Evolutionary conservation across 345 rosid species (phyloP).

Genomic region (Psidium friedrichsthalianum): DNA sequence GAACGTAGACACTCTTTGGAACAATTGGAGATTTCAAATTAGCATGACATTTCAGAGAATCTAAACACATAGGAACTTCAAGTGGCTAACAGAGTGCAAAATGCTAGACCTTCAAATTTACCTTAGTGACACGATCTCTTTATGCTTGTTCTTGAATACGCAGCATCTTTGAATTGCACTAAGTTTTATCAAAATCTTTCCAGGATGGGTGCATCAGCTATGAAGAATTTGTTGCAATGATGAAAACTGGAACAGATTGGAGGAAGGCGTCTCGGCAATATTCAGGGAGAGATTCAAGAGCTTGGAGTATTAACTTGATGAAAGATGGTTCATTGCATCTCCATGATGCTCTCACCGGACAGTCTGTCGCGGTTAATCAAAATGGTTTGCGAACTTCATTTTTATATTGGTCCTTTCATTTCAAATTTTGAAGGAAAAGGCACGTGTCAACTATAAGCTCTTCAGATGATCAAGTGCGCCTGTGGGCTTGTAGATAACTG

Average conservation of each 20-base stretch:
- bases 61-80: neutral
- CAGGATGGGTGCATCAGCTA: constrained; percentile 90
- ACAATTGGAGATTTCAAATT: neutral
- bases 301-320: constrained; percentile 83
- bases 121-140: neutral
- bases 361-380: constrained; percentile 52
- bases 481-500: neutral
- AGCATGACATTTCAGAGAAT: neutral
- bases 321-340: constrained; percentile 94
- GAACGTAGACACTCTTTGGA: neutral
- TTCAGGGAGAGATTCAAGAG: constrained; percentile 97
- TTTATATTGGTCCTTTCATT: neutral
- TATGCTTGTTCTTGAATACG: neutral
- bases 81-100: neutral
- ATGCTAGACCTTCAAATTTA: neutral
- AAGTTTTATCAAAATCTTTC: neutral
- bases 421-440: neutral
- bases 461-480: neutral
- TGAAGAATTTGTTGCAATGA: constrained; percentile 91
- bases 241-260: constrained; percentile 99
- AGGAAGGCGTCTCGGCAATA: constrained; percentile 97
- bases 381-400: neutral
- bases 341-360: constrained; percentile 76
- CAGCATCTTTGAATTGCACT: neutral
- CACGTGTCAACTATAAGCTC: neutral